Evolutionary conservation across 164 flowering plant genomes (phyloP), one percentile per base, ranked within the genome.

Genomic region (Malania oleifera): DNA sequence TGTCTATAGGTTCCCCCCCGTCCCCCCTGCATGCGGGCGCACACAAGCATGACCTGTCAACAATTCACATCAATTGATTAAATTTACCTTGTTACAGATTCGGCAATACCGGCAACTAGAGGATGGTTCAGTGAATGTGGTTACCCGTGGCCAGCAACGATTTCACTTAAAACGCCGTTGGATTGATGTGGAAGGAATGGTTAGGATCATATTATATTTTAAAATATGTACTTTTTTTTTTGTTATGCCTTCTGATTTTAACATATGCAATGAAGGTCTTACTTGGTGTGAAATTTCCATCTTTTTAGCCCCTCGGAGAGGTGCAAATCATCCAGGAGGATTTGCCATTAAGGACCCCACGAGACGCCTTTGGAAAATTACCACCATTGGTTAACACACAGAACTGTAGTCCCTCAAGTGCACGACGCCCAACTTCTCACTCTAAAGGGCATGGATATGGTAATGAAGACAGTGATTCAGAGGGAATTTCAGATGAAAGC

Each of bases 291-390:
- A 14, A 12, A 34, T 34, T 45, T 57, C 39, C 31, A 20, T 60
- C 25, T 31, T 50, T 59, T 38, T 71, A 93, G 99, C 86, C 86
- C 55, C 82, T 78, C 66, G 99, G 87, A n/a, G 95, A 88, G 72
- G 69, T 88, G 60, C 89, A 83, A 69, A 80, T 93, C 45, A 82
- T 90, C 59, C 70, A 83, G 66, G 99, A 93, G 81, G 97, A 90
- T 76, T 31, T 70, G 19, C 96, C 99, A 43, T 53, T 82, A 35
- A 80, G 93, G 75, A 78, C 85, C 7, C 99, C 99, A 19, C 64
- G 74, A 44, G 95, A 90, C 61, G 95, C 89, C 52, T 77, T 80
- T 74, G 95, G 82, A 54, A 75, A 68, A 43, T 60, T 75, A 64
- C 68, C 79, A 60, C 80, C 81, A 22, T 41, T 69, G 5, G 67